phyloP scores from a whole-genome alignment of 192 early-diverging fungal species.

The Geosiphon pyriformis region DNA sequence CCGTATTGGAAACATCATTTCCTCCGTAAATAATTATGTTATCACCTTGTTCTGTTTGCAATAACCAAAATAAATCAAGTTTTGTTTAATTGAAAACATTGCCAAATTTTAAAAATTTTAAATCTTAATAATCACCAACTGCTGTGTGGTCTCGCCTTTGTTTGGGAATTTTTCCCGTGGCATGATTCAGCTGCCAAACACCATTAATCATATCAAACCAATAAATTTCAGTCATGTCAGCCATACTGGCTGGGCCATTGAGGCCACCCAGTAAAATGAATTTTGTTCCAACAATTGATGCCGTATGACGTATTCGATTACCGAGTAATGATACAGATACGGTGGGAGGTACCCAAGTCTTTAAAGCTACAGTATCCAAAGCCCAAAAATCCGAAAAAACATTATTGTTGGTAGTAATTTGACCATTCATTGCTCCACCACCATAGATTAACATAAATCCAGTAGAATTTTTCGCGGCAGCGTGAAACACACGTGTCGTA shows the following conservation, averaged over 20 bases:
- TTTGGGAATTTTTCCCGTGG: conserved; percentile 15
- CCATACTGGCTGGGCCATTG: no score
- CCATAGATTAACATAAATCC: conserved; percentile 15
- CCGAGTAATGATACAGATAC: neutral
- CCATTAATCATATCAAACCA: conserved; percentile 14
- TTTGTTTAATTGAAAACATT: conserved; percentile 5
- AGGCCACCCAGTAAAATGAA: conserved; percentile 10
- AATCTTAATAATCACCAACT: conserved; percentile 11
- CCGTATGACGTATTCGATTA: neutral
- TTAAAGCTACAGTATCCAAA: neutral
- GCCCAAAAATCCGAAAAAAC: neutral
- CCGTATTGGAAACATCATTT: neutral
- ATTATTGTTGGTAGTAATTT: neutral
- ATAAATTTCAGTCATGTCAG: conserved; percentile 9
- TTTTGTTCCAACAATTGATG: neutral
- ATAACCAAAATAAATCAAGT: no score
- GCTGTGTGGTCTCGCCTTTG: conserved; percentile 24
- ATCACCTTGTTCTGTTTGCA: no score
- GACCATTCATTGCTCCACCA: neutral
- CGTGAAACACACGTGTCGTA: neutral
- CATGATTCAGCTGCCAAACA: conserved; percentile 1
- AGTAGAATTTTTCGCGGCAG: neutral
- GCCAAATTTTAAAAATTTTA: neutral
- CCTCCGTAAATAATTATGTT: conserved; percentile 29
- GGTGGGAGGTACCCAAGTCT: neutral